Evolutionary conservation across 1,284 basidiomycete genomes (phyloP).

Genomic region (Cryptococcus maquisensis): DNA sequence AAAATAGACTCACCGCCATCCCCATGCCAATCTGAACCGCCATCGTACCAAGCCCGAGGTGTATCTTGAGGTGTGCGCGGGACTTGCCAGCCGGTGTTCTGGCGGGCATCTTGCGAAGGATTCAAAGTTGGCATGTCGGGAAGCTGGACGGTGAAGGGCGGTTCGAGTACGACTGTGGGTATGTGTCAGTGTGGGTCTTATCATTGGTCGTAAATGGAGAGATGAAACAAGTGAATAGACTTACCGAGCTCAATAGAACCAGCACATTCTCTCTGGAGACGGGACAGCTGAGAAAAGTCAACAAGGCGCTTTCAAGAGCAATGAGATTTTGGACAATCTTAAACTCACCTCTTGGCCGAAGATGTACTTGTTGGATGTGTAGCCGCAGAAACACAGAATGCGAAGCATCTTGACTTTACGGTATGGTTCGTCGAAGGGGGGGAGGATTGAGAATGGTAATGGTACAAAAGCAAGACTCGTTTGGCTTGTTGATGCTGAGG

Average conservation of each 20-base stretch:
- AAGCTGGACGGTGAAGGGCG: neutral
- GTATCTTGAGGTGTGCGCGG: neutral
- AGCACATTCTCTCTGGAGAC: neutral
- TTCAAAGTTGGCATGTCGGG: neutral
- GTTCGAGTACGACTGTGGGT: neutral
- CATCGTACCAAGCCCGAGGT: neutral
- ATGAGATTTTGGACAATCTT: neutral
- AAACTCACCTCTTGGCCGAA: constrained; percentile 1
- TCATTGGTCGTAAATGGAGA: neutral
- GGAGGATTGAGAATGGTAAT: no score
- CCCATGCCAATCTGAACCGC: neutral
- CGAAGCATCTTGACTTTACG: neutral
- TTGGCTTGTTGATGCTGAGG: no score
- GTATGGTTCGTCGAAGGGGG: no score
- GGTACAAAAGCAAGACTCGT: no score
- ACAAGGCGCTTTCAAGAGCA: neutral
- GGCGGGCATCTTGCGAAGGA: neutral
- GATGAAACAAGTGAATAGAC: neutral
- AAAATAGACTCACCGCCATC: neutral
- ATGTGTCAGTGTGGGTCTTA: neutral
- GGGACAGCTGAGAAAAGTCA: neutral
- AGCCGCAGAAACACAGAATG: constrained; percentile 1
- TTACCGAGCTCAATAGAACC: neutral
- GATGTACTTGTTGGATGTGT: neutral
- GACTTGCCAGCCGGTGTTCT: neutral